Conservation (phyloP, 192 early-diverging fungal species). For the Linnemannia hyalina region DNA sequence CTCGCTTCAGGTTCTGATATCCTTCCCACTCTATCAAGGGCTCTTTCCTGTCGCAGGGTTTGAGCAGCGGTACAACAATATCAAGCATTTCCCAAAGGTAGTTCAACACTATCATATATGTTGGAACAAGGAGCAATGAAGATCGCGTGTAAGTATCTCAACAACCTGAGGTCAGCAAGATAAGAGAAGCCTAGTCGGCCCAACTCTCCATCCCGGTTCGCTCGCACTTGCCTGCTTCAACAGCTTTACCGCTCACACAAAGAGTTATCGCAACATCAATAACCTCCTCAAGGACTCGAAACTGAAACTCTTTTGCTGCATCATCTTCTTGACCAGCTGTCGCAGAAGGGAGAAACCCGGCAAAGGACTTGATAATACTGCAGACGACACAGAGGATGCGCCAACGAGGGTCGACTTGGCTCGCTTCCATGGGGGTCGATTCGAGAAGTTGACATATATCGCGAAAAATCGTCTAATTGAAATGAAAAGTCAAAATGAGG, state of each 20-base stretch:
- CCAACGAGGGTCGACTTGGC: neutral
- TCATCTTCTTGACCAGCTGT: neutral
- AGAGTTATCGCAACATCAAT: neutral
- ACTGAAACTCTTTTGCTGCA: neutral
- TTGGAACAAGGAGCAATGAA: too few species aligned
- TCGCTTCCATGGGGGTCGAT: neutral
- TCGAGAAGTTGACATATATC: neutral
- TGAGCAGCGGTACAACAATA: neutral
- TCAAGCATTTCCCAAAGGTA: neutral
- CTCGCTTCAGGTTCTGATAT: neutral
- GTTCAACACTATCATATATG: neutral
- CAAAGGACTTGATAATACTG: neutral
- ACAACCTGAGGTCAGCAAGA: neutral
- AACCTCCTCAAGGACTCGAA: neutral
- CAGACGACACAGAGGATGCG: neutral
- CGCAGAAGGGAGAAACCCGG: neutral
- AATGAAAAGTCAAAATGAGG: neutral
- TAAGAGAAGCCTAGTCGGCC: neutral
- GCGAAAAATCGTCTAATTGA: neutral
- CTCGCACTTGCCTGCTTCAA: neutral
- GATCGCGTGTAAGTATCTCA: neutral
- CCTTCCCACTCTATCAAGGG: neutral
- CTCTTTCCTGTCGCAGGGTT: neutral
- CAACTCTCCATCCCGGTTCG: neutral
- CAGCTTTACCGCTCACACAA: neutral